A percentile compares a stretch with the other conserved stretches of the same genome.
phyloP scores from a whole-genome alignment of 441 rosid species.

The Biscutella laevigata region DNA sequence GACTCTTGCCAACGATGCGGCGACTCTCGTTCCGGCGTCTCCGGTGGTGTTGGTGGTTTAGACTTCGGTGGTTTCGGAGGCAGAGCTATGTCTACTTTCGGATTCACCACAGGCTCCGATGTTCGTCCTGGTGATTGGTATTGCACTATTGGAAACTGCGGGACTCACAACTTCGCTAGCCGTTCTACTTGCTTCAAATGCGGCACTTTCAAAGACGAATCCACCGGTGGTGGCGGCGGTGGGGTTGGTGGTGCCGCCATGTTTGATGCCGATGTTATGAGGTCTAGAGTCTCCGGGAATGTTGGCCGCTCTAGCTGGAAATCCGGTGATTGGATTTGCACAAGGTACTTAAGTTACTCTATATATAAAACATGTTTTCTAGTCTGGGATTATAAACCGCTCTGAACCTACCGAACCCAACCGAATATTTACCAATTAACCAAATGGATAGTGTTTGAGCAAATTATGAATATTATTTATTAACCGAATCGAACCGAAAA shows the following conservation, averaged over 20 bases:
- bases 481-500: too few species aligned
- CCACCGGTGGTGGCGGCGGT: conserved; percentile 29
- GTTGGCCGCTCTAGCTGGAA: conserved; percentile 60
- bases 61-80: conserved; percentile 24
- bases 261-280: conserved; percentile 39
- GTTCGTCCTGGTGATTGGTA: conserved; percentile 77
- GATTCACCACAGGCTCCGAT: conserved; percentile 58
- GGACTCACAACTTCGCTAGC: conserved; percentile 66
- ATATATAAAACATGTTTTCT: too few species aligned
- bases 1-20: conserved; percentile 76
- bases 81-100: conserved; percentile 35
- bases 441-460: too few species aligned
- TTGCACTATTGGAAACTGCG: conserved; percentile 56
- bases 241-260: conserved; percentile 28
- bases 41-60: conserved; percentile 39
- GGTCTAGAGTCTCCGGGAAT: conserved; percentile 38
- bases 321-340: conserved; percentile 73
- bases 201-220: conserved; percentile 60
- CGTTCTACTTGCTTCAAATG: conserved; percentile 75
- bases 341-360: conserved; percentile 34
- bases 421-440: too few species aligned
- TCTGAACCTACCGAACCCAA: too few species aligned
- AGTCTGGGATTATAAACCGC: too few species aligned
- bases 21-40: conserved; percentile 37
- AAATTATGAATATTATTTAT: too few species aligned